These are phyloP conservation scores for Andrographis paniculata DNA, from an alignment of 305 asterid species.

Conservation along the genomic window DNA sequence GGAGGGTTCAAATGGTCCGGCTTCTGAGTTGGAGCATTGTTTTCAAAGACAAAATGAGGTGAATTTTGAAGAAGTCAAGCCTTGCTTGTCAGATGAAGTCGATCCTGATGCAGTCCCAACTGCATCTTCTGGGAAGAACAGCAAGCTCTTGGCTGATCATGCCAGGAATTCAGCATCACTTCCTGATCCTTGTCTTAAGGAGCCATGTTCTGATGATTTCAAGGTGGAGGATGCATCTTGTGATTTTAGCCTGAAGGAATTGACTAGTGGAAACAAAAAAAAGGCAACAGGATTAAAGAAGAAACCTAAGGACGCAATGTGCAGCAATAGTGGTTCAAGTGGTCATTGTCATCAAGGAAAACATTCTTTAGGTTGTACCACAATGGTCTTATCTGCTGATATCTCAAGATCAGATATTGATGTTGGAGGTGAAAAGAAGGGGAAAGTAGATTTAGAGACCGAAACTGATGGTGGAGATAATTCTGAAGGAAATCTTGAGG, in stretches of 20 bases:
- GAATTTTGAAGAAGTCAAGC: conserved; percentile 24
- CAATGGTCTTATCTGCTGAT: conserved; percentile 30
- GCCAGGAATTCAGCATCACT: conserved; percentile 29
- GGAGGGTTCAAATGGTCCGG: conserved; percentile 20
- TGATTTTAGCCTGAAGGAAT: conserved; percentile 30
- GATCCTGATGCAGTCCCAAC: conserved; percentile 24
- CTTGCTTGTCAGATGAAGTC: conserved; percentile 22
- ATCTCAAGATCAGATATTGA: conserved; percentile 24
- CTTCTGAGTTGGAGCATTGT: conserved; percentile 33
- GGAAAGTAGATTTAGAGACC: conserved; percentile 20
- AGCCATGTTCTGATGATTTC: conserved; percentile 24
- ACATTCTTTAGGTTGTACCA: conserved; percentile 22
- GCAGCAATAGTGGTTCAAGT: conserved; percentile 24
- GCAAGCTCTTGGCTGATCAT: conserved; percentile 22
- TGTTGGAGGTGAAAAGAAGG: conserved; percentile 27
- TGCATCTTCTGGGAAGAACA: conserved; percentile 24
- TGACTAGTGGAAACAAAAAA: conserved; percentile 41
- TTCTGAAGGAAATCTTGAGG: conserved; percentile 22
- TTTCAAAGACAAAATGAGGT: conserved; percentile 27
- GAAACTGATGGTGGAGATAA: conserved; percentile 14
- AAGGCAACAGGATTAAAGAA: conserved; percentile 28
- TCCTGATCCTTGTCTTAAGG: conserved; percentile 22
- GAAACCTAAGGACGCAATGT: conserved; percentile 36
- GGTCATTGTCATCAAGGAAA: conserved; percentile 23
- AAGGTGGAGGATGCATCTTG: conserved; percentile 25